These are phyloP conservation scores for Epichloe brachyelytri DNA, from an alignment of 2,329 filamentous ascomycete genomes.

Conservation along the genomic window DNA sequence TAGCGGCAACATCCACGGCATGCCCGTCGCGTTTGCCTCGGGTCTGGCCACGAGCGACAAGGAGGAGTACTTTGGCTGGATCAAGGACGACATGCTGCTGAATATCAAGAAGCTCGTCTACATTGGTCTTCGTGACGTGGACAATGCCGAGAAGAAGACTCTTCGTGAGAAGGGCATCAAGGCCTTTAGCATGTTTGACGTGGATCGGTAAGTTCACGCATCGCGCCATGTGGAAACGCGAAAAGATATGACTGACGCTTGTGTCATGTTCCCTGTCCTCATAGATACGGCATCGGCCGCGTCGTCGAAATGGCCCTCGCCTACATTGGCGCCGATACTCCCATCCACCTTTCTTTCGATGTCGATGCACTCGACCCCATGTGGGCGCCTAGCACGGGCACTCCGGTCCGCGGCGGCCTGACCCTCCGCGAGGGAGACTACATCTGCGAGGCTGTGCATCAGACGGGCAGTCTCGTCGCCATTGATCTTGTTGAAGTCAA, in stretches of 20 bases:
- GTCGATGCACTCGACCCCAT: slow-evolving; percentile 92
- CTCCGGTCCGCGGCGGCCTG: slow-evolving; percentile 82
- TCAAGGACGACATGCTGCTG: slow-evolving; percentile 56
- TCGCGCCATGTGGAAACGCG: neutral
- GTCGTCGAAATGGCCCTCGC: slow-evolving; percentile 98
- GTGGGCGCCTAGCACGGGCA: slow-evolving; percentile 93
- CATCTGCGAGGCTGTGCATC: slow-evolving; percentile 79
- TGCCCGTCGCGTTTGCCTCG: slow-evolving; percentile 88
- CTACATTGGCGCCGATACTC: slow-evolving; percentile 87
- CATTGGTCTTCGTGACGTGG: slow-evolving; percentile 88
- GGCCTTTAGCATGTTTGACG: slow-evolving; percentile 97
- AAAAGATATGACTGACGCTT: neutral
- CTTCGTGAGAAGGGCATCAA: slow-evolving; percentile 80
- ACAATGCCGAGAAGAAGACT: slow-evolving; percentile 86
- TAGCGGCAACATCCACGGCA: slow-evolving; percentile 93
- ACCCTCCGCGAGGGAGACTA: slow-evolving; percentile 93
- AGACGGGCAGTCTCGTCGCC: slow-evolving; percentile 65
- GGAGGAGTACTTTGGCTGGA: slow-evolving; percentile 80
- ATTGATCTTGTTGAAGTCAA: slow-evolving; percentile 79
- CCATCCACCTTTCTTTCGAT: slow-evolving; percentile 94
- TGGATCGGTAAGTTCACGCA: slow-evolving; percentile 55
- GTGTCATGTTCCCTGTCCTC: slow-evolving; percentile 4
- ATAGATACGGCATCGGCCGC: slow-evolving; percentile 77
- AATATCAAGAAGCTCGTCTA: slow-evolving; percentile 84
- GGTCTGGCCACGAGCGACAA: slow-evolving; percentile 67